Evolutionary conservation across 73 alveolate genomes (phyloP), one percentile per base, ranked within the genome.

Genomic region (Stentor roeselii): DNA sequence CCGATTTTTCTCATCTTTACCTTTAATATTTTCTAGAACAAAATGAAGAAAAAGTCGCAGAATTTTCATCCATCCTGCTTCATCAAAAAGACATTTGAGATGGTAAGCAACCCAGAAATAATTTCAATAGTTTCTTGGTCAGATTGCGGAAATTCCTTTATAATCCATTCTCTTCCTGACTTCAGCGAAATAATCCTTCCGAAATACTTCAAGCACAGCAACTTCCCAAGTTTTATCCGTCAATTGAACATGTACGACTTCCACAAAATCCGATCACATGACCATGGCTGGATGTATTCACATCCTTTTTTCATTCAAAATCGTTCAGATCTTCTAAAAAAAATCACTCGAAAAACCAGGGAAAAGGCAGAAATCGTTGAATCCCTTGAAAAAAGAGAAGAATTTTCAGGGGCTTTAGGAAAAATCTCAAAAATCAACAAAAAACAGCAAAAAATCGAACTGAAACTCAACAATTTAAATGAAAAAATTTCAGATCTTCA

Each of bases 171-270:
- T 75, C 75, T 74, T 37, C 42, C 76, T 82, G 92, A 90, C 59
- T 90, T 90, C 67, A 75, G 89, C 30, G 92, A 87, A 39, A 76
- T 82, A 27, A 85, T 90, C 32, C 83, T 90, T 60, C 95, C 93
- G 34, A 75, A 88, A 86, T 90, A 75, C 86, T 90, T 83, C 75
- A 87, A 87, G 78, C 96, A 91, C 59, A 89, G 88, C 32, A 91
- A 91, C 75, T 91, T 84, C 87, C 60, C 93, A 3, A 88, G 95
- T 27, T 91, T 91, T 87, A 92, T 91, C 6, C 76, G 96, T 31
- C 95, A 91, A 40, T 88, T 91, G n/a, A 91, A 91, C 75, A 91
- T 91, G 96, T 91, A 91, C 76, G 92, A 91, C 82, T 91, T 91
- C 83, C 96, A 91, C 77, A 91, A 91, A 39, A 83, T 83, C 34